Base-by-base conservation (phyloP, 169 alveolate genomes). In the Plasmodium blacklocki region DNA sequence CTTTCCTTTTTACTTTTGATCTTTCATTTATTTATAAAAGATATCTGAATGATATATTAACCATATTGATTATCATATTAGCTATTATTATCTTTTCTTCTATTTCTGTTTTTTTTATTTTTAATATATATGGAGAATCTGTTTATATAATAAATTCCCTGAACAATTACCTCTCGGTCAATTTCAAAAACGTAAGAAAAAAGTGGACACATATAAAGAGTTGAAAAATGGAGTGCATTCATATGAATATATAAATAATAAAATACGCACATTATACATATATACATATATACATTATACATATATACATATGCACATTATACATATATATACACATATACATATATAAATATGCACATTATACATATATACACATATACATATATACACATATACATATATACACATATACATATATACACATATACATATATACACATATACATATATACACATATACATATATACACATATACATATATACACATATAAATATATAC, bases 51-150 rank as follows among this genome's bases (percentile, higher is more conserved):
- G 72, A 83, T 18, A 73, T 76, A 4, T 43, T 89, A 29, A 78
- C 90, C 32, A 73, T 89, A 14, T 29, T 89, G 26, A 89, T 86
- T 26, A 74, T 92, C 1, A 63, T 92, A 7, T 67, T 91, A 19
- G 39, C 92, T 62, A 59, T 87, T 15, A 88, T 92, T 26, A 92
- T 88, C 15, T 60, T 86, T 26, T 52, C 93, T 6, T 74, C 93
- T 29, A 68, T 87, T 15, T 68, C 89, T 2, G 58, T 74, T 45
- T 63, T 74, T 58, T 75, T 74, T 60, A 26, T 92, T 49, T 47
- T 92, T 21, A 80, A 80, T 80, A 50, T 80, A 15, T 80, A 80
- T 66, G 83, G 90, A 14, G 90, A 80, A 32, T 80, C 90, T 2
- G 83, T 80, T 14, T 80, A 52, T 60, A 80, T 80, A 32, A 80